Evolutionary conservation across 805 yeast genomes (phyloP).

Genomic region (Blastobotrys americana): DNA sequence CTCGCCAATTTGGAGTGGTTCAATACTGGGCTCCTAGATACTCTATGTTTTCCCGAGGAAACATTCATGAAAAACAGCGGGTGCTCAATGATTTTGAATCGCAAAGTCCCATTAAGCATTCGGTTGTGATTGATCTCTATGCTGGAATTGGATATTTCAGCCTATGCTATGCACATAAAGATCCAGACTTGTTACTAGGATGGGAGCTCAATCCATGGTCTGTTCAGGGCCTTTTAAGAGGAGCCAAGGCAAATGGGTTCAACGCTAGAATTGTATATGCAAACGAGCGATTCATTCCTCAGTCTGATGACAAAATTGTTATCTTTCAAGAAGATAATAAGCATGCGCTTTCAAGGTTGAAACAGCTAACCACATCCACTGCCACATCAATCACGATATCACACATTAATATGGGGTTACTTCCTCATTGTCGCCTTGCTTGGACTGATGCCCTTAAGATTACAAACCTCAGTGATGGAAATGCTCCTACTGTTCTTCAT

Average conservation of each 20-base stretch:
- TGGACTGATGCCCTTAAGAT: slow-evolving; percentile 44
- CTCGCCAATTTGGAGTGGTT: slow-evolving; percentile 61
- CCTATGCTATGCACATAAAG: slow-evolving; percentile 51
- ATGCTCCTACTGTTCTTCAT: slow-evolving; percentile 35
- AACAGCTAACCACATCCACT: not conserved
- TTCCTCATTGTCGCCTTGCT: slow-evolving; percentile 62
- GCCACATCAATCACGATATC: slow-evolving; percentile 25
- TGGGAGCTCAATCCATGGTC: slow-evolving; percentile 90
- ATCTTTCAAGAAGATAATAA: slow-evolving; percentile 63
- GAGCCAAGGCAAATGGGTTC: slow-evolving; percentile 42
- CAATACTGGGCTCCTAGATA: slow-evolving; percentile 81
- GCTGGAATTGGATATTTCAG: slow-evolving; percentile 86
- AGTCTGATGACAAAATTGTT: slow-evolving; percentile 33
- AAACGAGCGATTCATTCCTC: slow-evolving; percentile 28
- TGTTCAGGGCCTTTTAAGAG: slow-evolving; percentile 57
- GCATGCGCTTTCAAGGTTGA: slow-evolving; percentile 36
- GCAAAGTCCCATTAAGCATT: slow-evolving; percentile 28
- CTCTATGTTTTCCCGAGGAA: slow-evolving; percentile 86
- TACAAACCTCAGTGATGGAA: slow-evolving; percentile 12
- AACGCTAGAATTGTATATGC: slow-evolving; percentile 32
- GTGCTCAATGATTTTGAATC: slow-evolving; percentile 34
- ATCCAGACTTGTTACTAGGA: slow-evolving; percentile 51
- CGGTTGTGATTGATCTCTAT: slow-evolving; percentile 59
- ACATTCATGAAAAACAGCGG: slow-evolving; percentile 71
- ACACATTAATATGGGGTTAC: slow-evolving; percentile 70